Evolutionary conservation across 495 filamentous ascomycete genomes (phyloP).

Genomic region (Tuber calosporum): DNA sequence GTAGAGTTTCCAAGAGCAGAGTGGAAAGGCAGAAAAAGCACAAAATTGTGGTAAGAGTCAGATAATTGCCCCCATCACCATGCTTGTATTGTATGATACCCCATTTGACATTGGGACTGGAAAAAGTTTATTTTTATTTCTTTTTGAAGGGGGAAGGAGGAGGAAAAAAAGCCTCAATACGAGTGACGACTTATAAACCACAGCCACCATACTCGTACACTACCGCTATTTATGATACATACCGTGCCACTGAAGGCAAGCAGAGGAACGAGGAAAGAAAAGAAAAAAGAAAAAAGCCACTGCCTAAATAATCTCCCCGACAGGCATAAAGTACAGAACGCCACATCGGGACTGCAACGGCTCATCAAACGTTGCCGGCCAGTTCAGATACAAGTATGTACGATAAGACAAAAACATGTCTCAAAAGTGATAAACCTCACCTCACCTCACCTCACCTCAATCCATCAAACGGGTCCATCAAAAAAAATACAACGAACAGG

Average conservation of each 20-base stretch:
- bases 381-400: neutral
- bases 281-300: neutral
- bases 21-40: neutral
- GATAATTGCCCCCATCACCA: neutral
- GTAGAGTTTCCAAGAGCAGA: neutral
- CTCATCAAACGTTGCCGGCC: neutral
- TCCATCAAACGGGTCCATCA: neutral
- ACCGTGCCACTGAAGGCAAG: neutral
- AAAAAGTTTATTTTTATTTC: neutral
- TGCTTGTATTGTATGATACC: too few species aligned
- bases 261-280: neutral
- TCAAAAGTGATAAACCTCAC: too few species aligned
- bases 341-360: constrained; percentile 3
- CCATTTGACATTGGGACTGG: neutral
- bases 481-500: neutral
- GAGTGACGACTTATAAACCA: neutral
- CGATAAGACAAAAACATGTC: neutral
- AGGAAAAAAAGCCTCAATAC: neutral
- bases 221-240: too few species aligned
- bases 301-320: neutral
- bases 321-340: neutral
- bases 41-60: neutral
- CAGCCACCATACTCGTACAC: neutral
- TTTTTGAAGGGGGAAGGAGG: neutral
- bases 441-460: neutral